Evolutionary conservation across 2,329 filamentous ascomycete genomes (phyloP).

Genomic region (Berkeleyomyces basicola): DNA sequence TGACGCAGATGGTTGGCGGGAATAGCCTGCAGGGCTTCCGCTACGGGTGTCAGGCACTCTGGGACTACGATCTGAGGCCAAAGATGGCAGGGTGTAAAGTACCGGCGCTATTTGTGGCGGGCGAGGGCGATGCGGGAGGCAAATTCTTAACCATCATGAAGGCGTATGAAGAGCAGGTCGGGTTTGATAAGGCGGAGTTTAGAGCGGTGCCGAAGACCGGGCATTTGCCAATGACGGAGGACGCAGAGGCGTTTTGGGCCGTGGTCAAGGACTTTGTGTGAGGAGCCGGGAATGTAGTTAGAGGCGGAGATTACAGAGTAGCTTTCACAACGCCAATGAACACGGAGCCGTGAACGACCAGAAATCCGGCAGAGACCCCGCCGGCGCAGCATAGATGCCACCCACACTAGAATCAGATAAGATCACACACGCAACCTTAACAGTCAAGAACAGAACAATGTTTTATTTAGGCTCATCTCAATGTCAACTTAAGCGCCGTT

Average conservation of each 20-base stretch:
- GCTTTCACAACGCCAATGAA: background rate
- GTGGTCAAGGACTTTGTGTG: constrained; percentile 43
- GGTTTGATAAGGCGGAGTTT: constrained; percentile 38
- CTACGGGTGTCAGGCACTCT: constrained; percentile 51
- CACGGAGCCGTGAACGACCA: background rate
- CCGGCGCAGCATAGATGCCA: background rate
- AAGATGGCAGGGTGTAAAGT: constrained; percentile 37
- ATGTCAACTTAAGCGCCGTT: background rate
- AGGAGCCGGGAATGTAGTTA: background rate
- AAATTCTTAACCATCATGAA: constrained; percentile 67
- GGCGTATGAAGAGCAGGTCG: constrained; percentile 45
- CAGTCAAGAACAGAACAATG: background rate
- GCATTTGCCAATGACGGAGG: constrained; percentile 74
- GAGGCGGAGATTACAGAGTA: too few relatives aligned
- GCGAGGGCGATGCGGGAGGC: constrained; percentile 51
- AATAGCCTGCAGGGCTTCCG: constrained; percentile 58
- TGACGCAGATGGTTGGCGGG: constrained; percentile 49
- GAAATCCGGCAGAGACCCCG: background rate
- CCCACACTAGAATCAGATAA: background rate
- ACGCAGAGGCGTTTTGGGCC: constrained; percentile 48
- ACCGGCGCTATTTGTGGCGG: constrained; percentile 53
- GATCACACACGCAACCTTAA: background rate
- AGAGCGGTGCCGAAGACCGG: constrained; percentile 53
- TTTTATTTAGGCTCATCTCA: background rate
- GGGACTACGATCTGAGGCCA: constrained; percentile 49